Percentiles rank a stretch among this genome's conserved stretches.
phyloP scores from a whole-genome alignment of 805 yeast species.

The Metschnikowia arizonensis region DNA sequence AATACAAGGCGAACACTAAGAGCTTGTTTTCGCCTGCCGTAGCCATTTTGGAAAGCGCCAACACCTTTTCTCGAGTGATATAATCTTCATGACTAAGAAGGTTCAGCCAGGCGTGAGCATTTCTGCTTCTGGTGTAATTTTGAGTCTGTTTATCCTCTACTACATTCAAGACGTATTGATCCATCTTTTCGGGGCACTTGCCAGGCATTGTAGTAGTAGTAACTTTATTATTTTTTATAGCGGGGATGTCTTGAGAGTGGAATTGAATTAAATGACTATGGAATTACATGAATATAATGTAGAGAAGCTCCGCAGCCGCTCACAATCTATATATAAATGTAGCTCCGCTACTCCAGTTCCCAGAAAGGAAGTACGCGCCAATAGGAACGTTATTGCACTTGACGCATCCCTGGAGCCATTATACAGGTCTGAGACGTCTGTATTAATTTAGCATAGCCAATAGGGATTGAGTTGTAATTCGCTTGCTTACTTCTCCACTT shows the following conservation, averaged over 20 bases:
- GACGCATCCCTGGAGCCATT: not conserved
- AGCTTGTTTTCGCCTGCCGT: conserved; percentile 17
- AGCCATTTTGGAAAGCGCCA: conserved; percentile 25
- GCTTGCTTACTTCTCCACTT: not conserved
- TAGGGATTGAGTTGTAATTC: not conserved
- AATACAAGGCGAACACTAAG: conserved; percentile 25
- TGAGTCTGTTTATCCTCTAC: conserved; percentile 24
- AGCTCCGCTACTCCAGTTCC: too few relatives aligned
- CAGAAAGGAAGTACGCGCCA: conserved; percentile 1
- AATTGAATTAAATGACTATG: too few relatives aligned
- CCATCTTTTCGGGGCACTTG: not conserved
- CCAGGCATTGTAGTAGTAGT: not conserved
- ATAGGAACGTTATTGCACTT: not conserved
- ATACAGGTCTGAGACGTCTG: not conserved
- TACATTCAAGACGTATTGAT: conserved; percentile 15
- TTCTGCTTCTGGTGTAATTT: conserved; percentile 32
- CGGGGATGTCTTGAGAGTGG: not conserved
- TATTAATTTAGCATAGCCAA: conserved; percentile 1
- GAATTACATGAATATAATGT: not conserved
- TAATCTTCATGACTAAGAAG: conserved; percentile 32
- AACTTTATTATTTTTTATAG: too few relatives aligned
- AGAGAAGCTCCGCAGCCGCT: too few relatives aligned
- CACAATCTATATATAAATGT: too few relatives aligned
- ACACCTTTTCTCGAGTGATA: conserved; percentile 29
- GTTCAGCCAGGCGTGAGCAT: conserved; percentile 36